A percentile compares a stretch with the other conserved stretches of the same genome.
Conservation (phyloP, 805 yeast species). For the Phaffomyces opuntiae region DNA sequence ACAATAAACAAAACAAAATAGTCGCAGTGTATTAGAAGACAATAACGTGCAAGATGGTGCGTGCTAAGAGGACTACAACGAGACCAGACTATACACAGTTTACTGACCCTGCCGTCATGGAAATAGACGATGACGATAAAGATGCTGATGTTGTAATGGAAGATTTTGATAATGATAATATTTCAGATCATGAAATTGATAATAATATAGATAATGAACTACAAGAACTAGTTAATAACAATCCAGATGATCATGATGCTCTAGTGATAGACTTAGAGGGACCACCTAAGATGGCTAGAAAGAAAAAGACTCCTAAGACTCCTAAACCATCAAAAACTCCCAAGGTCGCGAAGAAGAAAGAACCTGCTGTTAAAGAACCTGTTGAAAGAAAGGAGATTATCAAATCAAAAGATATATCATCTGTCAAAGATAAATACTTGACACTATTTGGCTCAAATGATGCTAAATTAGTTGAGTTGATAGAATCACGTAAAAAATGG, state of each 20-base stretch:
- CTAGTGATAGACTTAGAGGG: background rate
- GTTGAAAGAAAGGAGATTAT: slow-evolving; percentile 6
- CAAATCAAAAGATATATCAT: slow-evolving; percentile 24
- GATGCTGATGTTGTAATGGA: slow-evolving; percentile 9
- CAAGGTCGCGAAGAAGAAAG: slow-evolving; percentile 1
- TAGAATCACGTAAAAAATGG: slow-evolving; percentile 44
- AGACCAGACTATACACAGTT: slow-evolving; percentile 9
- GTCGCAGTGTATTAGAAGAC: no score
- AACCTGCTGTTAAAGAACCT: background rate
- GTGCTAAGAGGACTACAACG: slow-evolving; percentile 6
- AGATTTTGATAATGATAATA: background rate
- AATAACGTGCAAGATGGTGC: background rate
- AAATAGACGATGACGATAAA: slow-evolving; percentile 4
- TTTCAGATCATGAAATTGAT: slow-evolving; percentile 1
- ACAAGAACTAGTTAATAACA: slow-evolving; percentile 1
- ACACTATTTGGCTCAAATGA: slow-evolving; percentile 46
- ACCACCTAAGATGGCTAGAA: background rate
- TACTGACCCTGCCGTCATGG: slow-evolving; percentile 1
- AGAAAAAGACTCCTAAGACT: no score
- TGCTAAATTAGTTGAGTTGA: slow-evolving; percentile 32
- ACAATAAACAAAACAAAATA: no score
- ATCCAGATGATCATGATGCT: background rate
- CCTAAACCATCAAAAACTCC: background rate
- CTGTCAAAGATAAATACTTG: slow-evolving; percentile 35
- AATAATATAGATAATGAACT: slow-evolving; percentile 6